Evolutionary conservation across 306 rosid genomes (phyloP).

Genomic region (Cercis canadensis): DNA sequence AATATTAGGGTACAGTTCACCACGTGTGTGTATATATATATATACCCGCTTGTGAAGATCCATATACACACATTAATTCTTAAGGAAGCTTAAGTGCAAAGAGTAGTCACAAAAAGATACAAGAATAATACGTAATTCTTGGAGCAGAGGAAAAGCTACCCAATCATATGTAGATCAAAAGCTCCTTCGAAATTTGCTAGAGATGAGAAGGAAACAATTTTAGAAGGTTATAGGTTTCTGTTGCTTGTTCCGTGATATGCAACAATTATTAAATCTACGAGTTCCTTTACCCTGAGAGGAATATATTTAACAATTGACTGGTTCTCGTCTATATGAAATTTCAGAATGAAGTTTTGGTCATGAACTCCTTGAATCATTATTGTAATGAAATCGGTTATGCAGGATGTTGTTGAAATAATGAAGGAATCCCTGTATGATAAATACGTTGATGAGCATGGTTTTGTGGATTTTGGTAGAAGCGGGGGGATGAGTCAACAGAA

Average conservation of each 20-base stretch:
- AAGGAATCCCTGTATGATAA: slow-evolving; percentile 94
- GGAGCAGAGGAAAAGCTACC: slow-evolving; percentile 4
- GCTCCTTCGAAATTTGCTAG: slow-evolving; percentile 3
- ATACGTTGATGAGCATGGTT: slow-evolving; percentile 91
- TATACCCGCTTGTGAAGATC: no score
- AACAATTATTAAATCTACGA: neutral
- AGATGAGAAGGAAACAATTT: slow-evolving; percentile 1
- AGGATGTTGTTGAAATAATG: slow-evolving; percentile 98
- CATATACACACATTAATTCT: no score
- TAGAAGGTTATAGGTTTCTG: slow-evolving; percentile 1
- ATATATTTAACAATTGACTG: slow-evolving; percentile 16
- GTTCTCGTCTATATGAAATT: slow-evolving; percentile 24
- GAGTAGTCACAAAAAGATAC: slow-evolving; percentile 18
- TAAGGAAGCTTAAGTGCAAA: slow-evolving; percentile 19
- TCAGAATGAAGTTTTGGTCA: slow-evolving; percentile 32
- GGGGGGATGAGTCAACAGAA: slow-evolving; percentile 99
- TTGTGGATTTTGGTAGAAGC: slow-evolving; percentile 92
- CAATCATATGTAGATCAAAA: slow-evolving; percentile 6
- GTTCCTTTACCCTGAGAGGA: slow-evolving; percentile 14
- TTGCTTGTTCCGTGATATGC: neutral
- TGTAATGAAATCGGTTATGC: slow-evolving; percentile 40
- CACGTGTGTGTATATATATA: no score
- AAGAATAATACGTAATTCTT: slow-evolving; percentile 25
- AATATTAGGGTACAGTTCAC: no score
- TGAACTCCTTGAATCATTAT: slow-evolving; percentile 27